Conservation (phyloP, 208 protist genomes). For the Wallacemonas rigidus region DNA sequence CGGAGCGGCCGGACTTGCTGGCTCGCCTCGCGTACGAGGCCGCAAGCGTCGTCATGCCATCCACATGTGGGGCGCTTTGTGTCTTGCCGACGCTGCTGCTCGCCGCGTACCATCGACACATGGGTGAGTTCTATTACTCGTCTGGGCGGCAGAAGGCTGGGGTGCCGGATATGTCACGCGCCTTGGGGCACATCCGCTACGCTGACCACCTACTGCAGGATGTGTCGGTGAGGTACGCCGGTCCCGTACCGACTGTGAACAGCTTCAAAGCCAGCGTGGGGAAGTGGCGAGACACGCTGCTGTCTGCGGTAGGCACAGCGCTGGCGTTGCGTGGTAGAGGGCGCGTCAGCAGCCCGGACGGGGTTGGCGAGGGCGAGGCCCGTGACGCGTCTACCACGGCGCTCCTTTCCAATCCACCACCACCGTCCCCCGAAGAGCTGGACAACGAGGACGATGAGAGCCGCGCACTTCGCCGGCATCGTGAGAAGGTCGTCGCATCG, state of each 20-base stretch:
- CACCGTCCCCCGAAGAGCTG: neutral
- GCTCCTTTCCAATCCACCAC: conserved; percentile 19
- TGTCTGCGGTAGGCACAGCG: neutral
- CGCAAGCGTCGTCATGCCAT: conserved; percentile 34
- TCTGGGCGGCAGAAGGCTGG: conserved; percentile 14
- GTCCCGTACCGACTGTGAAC: neutral
- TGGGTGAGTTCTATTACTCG: conserved; percentile 57
- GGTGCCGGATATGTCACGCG: conserved; percentile 58
- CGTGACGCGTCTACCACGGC: neutral
- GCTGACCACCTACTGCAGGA: conserved; percentile 46
- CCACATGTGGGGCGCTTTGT: conserved; percentile 23
- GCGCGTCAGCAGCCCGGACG: neutral
- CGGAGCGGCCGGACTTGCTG: conserved; percentile 55
- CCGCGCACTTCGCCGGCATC: neutral
- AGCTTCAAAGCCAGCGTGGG: neutral
- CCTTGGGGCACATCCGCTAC: conserved; percentile 68
- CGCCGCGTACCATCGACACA: conserved; percentile 67
- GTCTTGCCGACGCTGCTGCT: conserved; percentile 57
- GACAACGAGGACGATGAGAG: conserved; percentile 15
- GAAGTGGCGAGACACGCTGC: neutral
- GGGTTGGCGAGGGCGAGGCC: neutral
- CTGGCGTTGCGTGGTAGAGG: neutral
- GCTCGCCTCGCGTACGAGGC: conserved; percentile 53
- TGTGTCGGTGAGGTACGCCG: conserved; percentile 18
- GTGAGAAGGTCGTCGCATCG: neutral